Base-by-base conservation (phyloP, 2,329 filamentous ascomycete species). In the Colletotrichum higginsianum region DNA sequence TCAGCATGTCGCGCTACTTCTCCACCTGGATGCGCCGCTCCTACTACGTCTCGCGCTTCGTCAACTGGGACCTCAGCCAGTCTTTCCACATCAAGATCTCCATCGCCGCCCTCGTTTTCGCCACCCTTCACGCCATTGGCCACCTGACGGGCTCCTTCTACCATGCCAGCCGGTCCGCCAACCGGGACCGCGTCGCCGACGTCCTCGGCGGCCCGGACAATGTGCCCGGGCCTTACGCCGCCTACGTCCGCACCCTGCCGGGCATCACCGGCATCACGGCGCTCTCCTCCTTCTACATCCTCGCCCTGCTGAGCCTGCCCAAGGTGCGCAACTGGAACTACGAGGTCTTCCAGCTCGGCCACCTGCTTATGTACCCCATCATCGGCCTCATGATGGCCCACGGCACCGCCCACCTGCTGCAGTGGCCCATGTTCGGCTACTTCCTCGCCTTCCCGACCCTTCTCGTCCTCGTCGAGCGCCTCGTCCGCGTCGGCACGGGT, bases 351-450 rank as follows among this genome's bases (percentile, higher is more conserved):
- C 88, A 90, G 73, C 79, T 89, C 0, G 86, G 84, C 0, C 88
- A 90, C 73, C 72, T 90, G 8, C 83, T 90, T 47, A 89, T 90
- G 86, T 90, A 86, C 52, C 88, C 87, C 11, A 86, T 90, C 23
- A 85, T 90, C 38, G 87, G 84, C 0, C 79, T 90, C 0, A 82
- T 89, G 75, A 86, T 85, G 77, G 87, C 86, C 0, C 88, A 90
- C 73, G 88, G 88, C 0, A 86, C 86, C 0, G 80, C 82, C 0
- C 82, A 78, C 3, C 77, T 90, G 0, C 76, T 90, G 0, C 87
- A 89, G 73, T 85, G 80, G 77, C 86, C 88, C 1, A 89, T 90
- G 84, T 83, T 90, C 18, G 88, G 87, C 1, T 89, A 88, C 75
- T 88, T 86, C 77, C 82, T 90, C 2, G 86, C 86, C 1, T 83